phyloP scores from a whole-genome alignment of 139 green algal species.

The Micractinium sp. region DNA sequence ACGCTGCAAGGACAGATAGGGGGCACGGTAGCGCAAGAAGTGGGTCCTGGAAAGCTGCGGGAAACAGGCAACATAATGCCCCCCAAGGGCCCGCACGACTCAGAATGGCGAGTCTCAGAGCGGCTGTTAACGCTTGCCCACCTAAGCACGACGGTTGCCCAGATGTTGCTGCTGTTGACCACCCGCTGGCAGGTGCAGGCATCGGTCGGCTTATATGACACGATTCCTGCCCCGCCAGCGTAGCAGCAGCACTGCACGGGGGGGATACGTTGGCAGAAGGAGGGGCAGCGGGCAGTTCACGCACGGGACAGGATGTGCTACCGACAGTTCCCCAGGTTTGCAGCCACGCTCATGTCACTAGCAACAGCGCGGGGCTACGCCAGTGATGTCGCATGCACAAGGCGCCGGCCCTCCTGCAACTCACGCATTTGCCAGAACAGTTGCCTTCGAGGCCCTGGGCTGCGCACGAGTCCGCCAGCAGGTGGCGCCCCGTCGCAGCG shows the following conservation, averaged over 20 bases:
- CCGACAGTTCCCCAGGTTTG: not conserved
- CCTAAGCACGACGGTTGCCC: slow-evolving; percentile 27
- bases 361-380: too few species aligned
- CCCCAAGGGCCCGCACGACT: not conserved
- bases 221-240: slow-evolving; percentile 14
- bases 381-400: not conserved
- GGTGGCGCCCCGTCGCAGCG: not conserved
- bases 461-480: slow-evolving; percentile 6
- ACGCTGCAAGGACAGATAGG: not conserved
- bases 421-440: slow-evolving; percentile 8
- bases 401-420: not conserved
- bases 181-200: slow-evolving; percentile 9
- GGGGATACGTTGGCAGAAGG: not conserved
- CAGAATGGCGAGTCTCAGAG: not conserved
- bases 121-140: not conserved
- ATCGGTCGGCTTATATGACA: not conserved
- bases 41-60: not conserved
- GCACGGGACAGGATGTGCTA: not conserved
- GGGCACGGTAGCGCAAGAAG: too few species aligned
- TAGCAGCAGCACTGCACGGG: slow-evolving; percentile 24
- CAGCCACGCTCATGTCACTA: not conserved
- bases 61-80: not conserved
- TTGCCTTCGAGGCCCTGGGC: not conserved
- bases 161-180: not conserved
- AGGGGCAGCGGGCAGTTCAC: not conserved